Evolutionary conservation across 768 basidiomycete species (phyloP).

Genomic region (Phaffia australis): DNA sequence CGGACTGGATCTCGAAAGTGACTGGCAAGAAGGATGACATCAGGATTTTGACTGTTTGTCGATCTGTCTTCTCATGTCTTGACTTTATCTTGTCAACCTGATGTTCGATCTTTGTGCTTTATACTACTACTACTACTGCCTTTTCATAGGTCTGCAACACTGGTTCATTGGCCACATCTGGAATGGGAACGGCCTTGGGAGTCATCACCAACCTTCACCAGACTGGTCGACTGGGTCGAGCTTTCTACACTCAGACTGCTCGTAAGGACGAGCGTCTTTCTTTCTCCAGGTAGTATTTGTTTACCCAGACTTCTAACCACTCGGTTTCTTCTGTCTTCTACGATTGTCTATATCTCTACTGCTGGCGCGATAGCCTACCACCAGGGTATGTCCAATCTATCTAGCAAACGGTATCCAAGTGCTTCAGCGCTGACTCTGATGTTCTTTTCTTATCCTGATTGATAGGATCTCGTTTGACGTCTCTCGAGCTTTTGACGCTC

Average conservation of each 20-base stretch:
- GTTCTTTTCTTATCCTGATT: constrained; percentile 7
- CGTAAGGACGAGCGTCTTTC: constrained; percentile 34
- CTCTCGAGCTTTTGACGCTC: constrained; percentile 74
- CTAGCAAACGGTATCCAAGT: neutral
- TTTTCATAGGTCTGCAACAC: constrained; percentile 67
- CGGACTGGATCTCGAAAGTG: constrained; percentile 60
- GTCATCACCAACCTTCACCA: constrained; percentile 84
- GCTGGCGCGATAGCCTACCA: constrained; percentile 51
- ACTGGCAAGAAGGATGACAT: constrained; percentile 35
- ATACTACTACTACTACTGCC: too few species aligned
- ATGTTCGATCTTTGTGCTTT: neutral
- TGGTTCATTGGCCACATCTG: constrained; percentile 89
- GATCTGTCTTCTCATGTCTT: constrained; percentile 43
- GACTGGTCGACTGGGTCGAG: constrained; percentile 60
- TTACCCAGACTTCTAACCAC: neutral
- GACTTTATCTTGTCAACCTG: neutral
- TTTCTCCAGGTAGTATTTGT: neutral
- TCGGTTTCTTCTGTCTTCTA: neutral
- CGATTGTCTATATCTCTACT: neutral
- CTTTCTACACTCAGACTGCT: constrained; percentile 87
- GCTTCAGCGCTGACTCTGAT: constrained; percentile 9
- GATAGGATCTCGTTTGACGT: constrained; percentile 58
- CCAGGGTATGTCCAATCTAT: constrained; percentile 50
- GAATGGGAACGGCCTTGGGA: constrained; percentile 89
- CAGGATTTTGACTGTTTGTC: constrained; percentile 19